A percentile compares a stretch with the other conserved stretches of the same genome.
These are phyloP conservation scores for Penicillium coffeae DNA, from an alignment of 495 filamentous ascomycete genomes.

Conservation along the genomic window DNA sequence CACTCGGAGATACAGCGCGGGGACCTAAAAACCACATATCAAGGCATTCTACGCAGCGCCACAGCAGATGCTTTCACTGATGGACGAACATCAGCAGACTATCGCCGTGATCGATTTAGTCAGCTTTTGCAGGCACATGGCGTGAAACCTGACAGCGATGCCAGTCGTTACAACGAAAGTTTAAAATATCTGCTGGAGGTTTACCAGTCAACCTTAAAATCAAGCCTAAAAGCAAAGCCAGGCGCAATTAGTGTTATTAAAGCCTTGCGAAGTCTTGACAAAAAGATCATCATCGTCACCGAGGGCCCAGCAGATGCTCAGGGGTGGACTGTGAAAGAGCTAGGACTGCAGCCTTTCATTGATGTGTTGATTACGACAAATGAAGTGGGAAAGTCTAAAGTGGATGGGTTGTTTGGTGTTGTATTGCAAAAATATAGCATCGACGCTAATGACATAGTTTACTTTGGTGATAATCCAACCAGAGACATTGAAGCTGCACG, in stretches of 20 bases:
- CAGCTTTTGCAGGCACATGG: slow-evolving; percentile 21
- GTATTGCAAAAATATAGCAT: slow-evolving; percentile 27
- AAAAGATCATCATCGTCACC: slow-evolving; percentile 33
- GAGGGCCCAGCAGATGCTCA: slow-evolving; percentile 41
- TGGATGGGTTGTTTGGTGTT: slow-evolving; percentile 30
- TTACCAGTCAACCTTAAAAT: slow-evolving; percentile 20
- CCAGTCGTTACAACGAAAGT: too few relatives aligned
- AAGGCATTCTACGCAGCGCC: slow-evolving; percentile 20
- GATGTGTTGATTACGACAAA: slow-evolving; percentile 37
- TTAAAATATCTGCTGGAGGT: slow-evolving; percentile 20
- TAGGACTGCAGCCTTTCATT: slow-evolving; percentile 27
- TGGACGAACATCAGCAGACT: slow-evolving; percentile 32
- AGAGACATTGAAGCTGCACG: slow-evolving; percentile 28
- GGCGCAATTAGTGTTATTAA: slow-evolving; percentile 22
- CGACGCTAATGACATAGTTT: slow-evolving; percentile 21
- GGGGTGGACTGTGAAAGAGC: slow-evolving; percentile 30
- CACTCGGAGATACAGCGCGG: slow-evolving; percentile 5
- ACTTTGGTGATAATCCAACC: slow-evolving; percentile 30
- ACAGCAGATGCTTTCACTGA: slow-evolving; percentile 36
- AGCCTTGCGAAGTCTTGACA: slow-evolving; percentile 17
- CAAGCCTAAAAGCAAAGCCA: slow-evolving; percentile 22
- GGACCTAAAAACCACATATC: slow-evolving; percentile 19
- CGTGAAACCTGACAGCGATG: not conserved
- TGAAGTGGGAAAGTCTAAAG: slow-evolving; percentile 28
- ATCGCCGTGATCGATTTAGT: slow-evolving; percentile 33